Base-by-base conservation (phyloP, 768 basidiomycete genomes). In the Porphyrellus cyaneotinctus region DNA sequence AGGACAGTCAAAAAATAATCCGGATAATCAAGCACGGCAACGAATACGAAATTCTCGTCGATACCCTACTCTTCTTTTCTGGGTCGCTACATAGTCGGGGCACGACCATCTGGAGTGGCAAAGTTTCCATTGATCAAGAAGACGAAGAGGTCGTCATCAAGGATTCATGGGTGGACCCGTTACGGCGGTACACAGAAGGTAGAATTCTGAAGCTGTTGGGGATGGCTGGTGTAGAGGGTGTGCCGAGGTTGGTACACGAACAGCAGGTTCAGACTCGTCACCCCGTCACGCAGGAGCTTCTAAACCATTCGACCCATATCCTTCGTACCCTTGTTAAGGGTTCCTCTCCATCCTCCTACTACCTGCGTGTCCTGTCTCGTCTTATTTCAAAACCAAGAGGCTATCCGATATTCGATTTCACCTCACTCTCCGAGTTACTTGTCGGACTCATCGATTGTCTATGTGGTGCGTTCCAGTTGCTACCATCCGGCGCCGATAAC, bases 241-340 rank as follows among this genome's bases (percentile, higher is more conserved):
- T 33, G 4, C 32, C 32, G 3, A 3, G 12, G 12, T 4, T 15
- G 12, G 11, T 33, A 4, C 32, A 7, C 32, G 11, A 33, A 33
- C 32, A 33, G 32, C 12, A 7, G 32, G 32, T 33, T 33, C 12
- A 24, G 14, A 26, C 23, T 14, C 15, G 1, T 8, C 15, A 42
- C 15, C 39, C 39, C 5, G 3, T 42, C 32, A 54, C 26, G 1
- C 20, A 18, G 10, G 6, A 32, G 9, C 3, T 51, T 9, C 1
- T 53, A 0, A 58, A 37, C 12, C 2, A 43, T 17, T 58, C 43
- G 8, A 58, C 42, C 0, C 49, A 58, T 18, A 43, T 39, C 11
- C 23, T 57, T 14, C 12, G 9, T 11, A 6, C 35, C 8, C 18
- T 48, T 31, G 0, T 43, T 11, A 1, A 0, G 12, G 13, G 13